Conservation (phyloP, 768 basidiomycete species). For the Glaciozyma martinii region DNA sequence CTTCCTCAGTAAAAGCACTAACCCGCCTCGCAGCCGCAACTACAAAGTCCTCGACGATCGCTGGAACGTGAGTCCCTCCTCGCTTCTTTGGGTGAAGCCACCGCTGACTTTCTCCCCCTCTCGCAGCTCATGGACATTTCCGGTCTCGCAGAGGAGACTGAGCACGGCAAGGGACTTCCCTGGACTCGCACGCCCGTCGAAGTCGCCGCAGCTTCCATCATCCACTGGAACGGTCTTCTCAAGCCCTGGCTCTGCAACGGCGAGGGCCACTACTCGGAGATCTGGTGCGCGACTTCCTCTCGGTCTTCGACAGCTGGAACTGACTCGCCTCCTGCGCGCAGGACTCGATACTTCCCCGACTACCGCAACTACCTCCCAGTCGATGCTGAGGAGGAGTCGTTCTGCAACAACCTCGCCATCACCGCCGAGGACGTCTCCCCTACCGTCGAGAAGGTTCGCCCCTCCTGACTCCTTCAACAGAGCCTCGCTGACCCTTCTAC, state of each 20-base stretch:
- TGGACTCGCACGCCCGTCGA: background rate
- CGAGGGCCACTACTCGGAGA: conserved; percentile 8
- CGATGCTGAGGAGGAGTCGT: no score
- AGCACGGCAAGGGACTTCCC: background rate
- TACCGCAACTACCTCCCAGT: background rate
- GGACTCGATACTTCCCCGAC: background rate
- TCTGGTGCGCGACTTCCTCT: background rate
- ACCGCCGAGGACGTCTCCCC: background rate
- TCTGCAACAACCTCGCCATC: background rate
- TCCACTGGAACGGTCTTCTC: background rate
- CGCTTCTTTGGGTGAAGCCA: background rate
- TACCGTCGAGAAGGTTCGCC: background rate
- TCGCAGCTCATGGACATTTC: background rate
- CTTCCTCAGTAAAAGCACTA: background rate
- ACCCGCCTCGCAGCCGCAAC: background rate
- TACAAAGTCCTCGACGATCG: conserved; percentile 3
- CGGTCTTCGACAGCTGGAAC: background rate
- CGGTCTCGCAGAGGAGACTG: background rate
- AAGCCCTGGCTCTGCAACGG: background rate
- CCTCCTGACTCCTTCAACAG: background rate
- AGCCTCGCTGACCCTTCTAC: background rate
- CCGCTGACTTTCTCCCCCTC: background rate
- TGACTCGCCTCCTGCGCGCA: background rate
- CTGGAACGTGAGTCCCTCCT: background rate
- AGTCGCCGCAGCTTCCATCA: background rate